Conservation (phyloP, 1,284 basidiomycete species). For the Heterobasidion occidentale region DNA sequence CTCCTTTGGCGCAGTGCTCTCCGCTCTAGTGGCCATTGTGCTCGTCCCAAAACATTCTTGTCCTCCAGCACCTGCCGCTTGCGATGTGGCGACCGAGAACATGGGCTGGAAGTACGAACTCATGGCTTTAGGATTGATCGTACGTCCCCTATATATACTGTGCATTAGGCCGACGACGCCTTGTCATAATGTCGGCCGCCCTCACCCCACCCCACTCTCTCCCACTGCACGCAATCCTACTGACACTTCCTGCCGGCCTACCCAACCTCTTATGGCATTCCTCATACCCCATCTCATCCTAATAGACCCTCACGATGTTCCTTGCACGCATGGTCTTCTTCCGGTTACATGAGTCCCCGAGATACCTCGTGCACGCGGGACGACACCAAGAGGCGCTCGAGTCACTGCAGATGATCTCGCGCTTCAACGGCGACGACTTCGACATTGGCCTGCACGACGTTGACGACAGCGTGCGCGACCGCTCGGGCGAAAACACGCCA, state of each 20-base stretch:
- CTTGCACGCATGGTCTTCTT: conserved; percentile 84
- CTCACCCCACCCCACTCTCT: neutral
- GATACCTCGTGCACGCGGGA: conserved; percentile 83
- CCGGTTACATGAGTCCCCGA: conserved; percentile 87
- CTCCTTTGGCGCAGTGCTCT: conserved; percentile 82
- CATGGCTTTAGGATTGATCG: conserved; percentile 61
- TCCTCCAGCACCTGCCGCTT: conserved; percentile 34
- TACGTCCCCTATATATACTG: conserved; percentile 27
- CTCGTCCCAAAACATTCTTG: conserved; percentile 80
- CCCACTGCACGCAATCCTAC: neutral
- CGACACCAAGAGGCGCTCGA: conserved; percentile 76
- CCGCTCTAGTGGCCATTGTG: conserved; percentile 71
- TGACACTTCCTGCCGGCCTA: neutral
- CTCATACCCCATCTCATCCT: neutral
- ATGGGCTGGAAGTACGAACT: conserved; percentile 85
- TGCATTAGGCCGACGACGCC: too few species aligned
- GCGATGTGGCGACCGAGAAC: conserved; percentile 62
- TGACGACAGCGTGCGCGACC: conserved; percentile 32
- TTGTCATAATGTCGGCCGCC: too few species aligned
- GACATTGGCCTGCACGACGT: conserved; percentile 69
- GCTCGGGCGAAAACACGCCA: neutral
- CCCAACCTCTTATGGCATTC: too few species aligned
- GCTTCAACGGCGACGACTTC: conserved; percentile 73
- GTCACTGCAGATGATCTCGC: conserved; percentile 75
- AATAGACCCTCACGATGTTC: conserved; percentile 82